These are phyloP conservation scores for Hebeloma cylindrosporum DNA, from an alignment of 768 basidiomycete species.

Conservation along the genomic window DNA sequence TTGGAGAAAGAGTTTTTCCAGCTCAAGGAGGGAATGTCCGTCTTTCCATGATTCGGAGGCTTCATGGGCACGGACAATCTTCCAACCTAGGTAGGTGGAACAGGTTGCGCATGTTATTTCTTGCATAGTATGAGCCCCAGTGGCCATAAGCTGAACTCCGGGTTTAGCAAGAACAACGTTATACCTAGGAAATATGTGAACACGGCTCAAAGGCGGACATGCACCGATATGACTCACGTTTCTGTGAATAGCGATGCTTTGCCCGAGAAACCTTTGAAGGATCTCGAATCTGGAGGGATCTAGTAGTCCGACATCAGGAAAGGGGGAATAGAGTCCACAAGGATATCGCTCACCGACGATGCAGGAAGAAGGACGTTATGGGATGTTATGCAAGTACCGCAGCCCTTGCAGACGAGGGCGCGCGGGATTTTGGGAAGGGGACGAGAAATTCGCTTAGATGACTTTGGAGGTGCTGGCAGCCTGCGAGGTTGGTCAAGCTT, in stretches of 20 bases:
- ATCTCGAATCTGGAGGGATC: conserved; percentile 46
- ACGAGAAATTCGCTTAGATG: conserved; percentile 34
- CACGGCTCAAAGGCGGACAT: background rate
- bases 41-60: conserved; percentile 64
- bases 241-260: conserved; percentile 60
- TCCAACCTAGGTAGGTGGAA: conserved; percentile 59
- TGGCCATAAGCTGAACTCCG: conserved; percentile 57
- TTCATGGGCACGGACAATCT: conserved; percentile 59
- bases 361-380: conserved; percentile 41
- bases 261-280: conserved; percentile 56
- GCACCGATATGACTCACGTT: conserved; percentile 37
- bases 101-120: conserved; percentile 53
- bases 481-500: conserved; percentile 18
- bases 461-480: conserved; percentile 21
- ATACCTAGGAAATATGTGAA: conserved; percentile 34
- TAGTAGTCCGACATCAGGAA: conserved; percentile 15
- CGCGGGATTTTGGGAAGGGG: conserved; percentile 52
- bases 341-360: conserved; percentile 33
- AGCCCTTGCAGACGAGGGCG: conserved; percentile 46
- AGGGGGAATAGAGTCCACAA: background rate
- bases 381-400: conserved; percentile 45
- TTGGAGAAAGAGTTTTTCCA: conserved; percentile 44
- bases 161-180: conserved; percentile 47
- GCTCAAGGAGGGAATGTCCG: conserved; percentile 56
- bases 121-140: conserved; percentile 63